These are phyloP conservation scores for Lactifluus piperatus DNA, from an alignment of 768 basidiomycete species.

Conservation along the genomic window DNA sequence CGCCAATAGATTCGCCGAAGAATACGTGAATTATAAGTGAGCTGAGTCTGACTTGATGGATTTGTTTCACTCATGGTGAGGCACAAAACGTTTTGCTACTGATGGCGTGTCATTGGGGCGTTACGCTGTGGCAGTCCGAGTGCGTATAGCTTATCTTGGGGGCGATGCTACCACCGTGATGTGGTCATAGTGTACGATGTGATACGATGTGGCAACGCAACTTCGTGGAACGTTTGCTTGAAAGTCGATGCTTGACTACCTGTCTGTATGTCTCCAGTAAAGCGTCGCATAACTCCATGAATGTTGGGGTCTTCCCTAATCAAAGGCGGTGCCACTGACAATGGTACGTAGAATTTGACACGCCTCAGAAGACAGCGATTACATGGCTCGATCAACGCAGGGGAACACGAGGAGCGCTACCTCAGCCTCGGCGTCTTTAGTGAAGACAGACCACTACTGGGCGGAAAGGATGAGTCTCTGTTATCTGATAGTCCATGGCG, in stretches of 20 bases:
- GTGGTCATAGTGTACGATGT: too few relatives aligned
- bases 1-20: too few relatives aligned
- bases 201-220: too few relatives aligned
- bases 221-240: background rate
- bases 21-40: background rate
- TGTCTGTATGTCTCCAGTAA: background rate
- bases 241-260: background rate
- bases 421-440: background rate
- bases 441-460: too few relatives aligned
- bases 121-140: too few relatives aligned
- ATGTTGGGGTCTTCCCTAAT: background rate
- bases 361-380: background rate
- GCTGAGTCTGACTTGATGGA: background rate
- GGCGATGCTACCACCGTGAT: background rate
- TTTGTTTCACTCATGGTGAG: background rate
- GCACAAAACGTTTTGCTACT: background rate
- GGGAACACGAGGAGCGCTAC: background rate
- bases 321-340: background rate
- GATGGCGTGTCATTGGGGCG: too few relatives aligned
- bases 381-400: background rate
- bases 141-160: background rate
- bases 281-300: background rate
- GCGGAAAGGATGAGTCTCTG: too few relatives aligned
- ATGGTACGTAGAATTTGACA: background rate
- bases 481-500: too few relatives aligned